Conservation (phyloP, 192 early-diverging fungal species). For the Coemansia sp. region DNA sequence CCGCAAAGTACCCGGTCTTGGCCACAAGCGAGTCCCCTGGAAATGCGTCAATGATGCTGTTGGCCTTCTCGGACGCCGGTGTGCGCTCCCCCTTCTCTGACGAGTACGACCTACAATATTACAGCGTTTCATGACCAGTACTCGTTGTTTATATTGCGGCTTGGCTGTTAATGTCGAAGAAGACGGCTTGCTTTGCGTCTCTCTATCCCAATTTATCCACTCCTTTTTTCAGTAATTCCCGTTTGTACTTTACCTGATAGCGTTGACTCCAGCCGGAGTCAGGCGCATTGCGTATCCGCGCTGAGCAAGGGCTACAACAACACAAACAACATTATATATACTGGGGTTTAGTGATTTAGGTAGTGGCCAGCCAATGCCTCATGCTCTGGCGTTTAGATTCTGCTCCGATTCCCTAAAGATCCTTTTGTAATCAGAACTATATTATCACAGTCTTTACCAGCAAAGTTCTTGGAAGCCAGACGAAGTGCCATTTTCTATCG, state of each 20-base stretch:
- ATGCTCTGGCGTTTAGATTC: too few relatives aligned
- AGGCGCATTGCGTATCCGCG: slow-evolving; percentile 49
- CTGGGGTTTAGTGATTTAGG: too few relatives aligned
- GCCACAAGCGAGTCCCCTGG: slow-evolving; percentile 85
- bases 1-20: slow-evolving; percentile 88
- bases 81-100: slow-evolving; percentile 30
- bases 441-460: slow-evolving; percentile 18
- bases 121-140: neutral
- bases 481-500: slow-evolving; percentile 41
- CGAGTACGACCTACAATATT: slow-evolving; percentile 41
- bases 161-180: neutral
- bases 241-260: slow-evolving; percentile 33
- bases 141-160: neutral
- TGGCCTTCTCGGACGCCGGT: slow-evolving; percentile 75
- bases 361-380: too few relatives aligned
- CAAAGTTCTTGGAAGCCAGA: slow-evolving; percentile 44
- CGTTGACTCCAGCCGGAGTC: slow-evolving; percentile 42
- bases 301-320: slow-evolving; percentile 47
- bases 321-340: neutral
- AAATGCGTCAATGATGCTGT: slow-evolving; percentile 88
- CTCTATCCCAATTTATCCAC: neutral
- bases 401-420: too few relatives aligned
- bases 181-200: neutral
- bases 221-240: neutral
- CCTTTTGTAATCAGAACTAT: too few relatives aligned